Evolutionary conservation across 148 eudicot genomes (phyloP), one percentile per base, ranked within the genome.

Genomic region (Heliosperma pusillum): DNA sequence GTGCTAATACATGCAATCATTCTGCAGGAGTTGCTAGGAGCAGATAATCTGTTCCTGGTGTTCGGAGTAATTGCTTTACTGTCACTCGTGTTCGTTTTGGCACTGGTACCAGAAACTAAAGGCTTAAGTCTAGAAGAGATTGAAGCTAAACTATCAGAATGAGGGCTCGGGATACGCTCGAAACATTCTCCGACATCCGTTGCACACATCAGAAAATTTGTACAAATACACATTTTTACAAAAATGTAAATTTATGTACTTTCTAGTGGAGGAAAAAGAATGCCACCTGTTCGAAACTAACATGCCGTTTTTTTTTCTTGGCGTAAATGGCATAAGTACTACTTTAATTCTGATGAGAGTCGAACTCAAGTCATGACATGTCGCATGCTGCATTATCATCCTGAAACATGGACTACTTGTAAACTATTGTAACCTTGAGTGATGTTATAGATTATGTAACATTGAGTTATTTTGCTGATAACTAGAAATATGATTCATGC

Each of bases 121-220:
- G 99, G 99, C 76, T 84, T 96, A 80, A 92, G 89, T 79, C 85
- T 96, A 88, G 99, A 96, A 87, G 99, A 95, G 76, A 95, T 95
- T 30, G 99, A 95, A 79, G 76, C 91, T 9, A 90, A 92, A 76
- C 75, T 95, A 44, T 83, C 86, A 86, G 91, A 90, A 83, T 94
- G 87, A 90, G 72, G 74, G 16, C 21, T 65, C 30, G 8, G 72
- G 29, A 30, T 15, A 10, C 21, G 10, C 59, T 12, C 40, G 33
- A 50, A 70, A 26, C 22, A 26, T 44, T 69, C 33, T 44, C 30
- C 19, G 8, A 16, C 72, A 11, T 19, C 12, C 26, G 27, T 66
- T 40, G 45, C 47, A 10, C 27, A 57, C 61, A 66, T 30, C 10
- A 30, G 67, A 57, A 20, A 21, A 13, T 47, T 13, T 50, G 55